Conservation (phyloP, 306 rosid species). For the Ormosia semicastrata region DNA sequence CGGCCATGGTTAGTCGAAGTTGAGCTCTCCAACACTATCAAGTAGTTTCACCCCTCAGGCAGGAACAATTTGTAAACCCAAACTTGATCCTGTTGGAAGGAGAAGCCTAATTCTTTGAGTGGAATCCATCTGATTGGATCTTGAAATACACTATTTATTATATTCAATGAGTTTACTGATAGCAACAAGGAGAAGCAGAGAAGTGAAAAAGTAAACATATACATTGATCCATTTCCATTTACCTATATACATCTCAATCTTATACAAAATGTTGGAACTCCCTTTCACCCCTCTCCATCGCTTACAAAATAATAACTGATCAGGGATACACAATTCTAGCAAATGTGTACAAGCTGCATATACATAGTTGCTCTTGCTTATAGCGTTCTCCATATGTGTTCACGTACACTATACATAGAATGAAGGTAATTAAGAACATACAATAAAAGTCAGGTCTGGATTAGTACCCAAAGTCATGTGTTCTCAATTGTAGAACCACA, state of each 20-base stretch:
- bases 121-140: neutral
- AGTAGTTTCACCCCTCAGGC: no score
- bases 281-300: neutral
- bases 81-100: neutral
- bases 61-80: neutral
- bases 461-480: conserved; percentile 9
- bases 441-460: neutral
- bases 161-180: neutral
- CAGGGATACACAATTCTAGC: neutral
- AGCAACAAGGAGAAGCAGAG: neutral
- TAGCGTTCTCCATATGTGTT: conserved; percentile 10
- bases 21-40: no score
- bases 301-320: neutral
- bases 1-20: no score
- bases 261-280: conserved; percentile 21
- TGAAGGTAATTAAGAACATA: conserved; percentile 9
- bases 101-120: neutral
- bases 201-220: conserved; percentile 9
- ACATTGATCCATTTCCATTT: conserved; percentile 26
- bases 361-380: conserved; percentile 10
- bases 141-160: neutral
- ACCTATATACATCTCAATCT: conserved; percentile 27
- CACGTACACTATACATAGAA: conserved; percentile 13
- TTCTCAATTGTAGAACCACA: neutral
- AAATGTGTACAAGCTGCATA: conserved; percentile 26